A percentile compares a stretch with the other conserved stretches of the same genome.
phyloP scores from a whole-genome alignment of 148 eudicot genomes.

The Diospyros kaki region DNA sequence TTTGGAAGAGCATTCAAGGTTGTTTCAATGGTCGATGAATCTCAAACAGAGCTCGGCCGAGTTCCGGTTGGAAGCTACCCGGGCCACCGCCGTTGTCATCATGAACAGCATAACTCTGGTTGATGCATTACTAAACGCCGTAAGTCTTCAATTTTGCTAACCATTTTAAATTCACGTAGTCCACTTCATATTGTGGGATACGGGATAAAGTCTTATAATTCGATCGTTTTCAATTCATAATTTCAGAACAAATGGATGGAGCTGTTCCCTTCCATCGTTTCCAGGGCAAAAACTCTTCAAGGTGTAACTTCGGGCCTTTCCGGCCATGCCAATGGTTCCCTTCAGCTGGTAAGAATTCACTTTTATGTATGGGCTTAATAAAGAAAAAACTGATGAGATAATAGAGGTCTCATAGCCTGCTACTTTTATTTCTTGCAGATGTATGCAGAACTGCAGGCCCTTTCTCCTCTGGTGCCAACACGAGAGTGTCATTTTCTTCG shows the following conservation, averaged over 20 bases:
- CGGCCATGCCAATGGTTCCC: constrained; percentile 79
- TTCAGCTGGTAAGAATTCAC: constrained; percentile 59
- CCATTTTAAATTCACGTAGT: no score
- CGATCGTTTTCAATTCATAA: no score
- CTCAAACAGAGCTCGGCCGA: constrained; percentile 34
- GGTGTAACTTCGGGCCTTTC: constrained; percentile 53
- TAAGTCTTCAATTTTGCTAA: constrained; percentile 23
- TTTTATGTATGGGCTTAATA: no score
- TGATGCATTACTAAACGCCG: constrained; percentile 85
- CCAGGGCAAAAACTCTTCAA: constrained; percentile 85
- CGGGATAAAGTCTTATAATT: no score
- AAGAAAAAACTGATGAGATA: no score
- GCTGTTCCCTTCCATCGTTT: constrained; percentile 77
- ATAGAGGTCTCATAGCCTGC: no score
- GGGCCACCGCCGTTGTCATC: constrained; percentile 67
- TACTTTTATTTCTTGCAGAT: constrained; percentile 35
- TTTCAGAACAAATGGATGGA: constrained; percentile 83
- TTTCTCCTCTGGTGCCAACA: constrained; percentile 83
- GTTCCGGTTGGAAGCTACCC: constrained; percentile 64
- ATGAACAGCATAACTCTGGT: constrained; percentile 93
- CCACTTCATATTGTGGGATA: no score
- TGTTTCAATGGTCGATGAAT: constrained; percentile 57
- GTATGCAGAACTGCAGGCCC: constrained; percentile 79
- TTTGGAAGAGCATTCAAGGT: constrained; percentile 64
- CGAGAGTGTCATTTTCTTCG: constrained; percentile 85